These are phyloP conservation scores for Ulvella scutata DNA, from an alignment of 139 green algal species.

Conservation along the genomic window DNA sequence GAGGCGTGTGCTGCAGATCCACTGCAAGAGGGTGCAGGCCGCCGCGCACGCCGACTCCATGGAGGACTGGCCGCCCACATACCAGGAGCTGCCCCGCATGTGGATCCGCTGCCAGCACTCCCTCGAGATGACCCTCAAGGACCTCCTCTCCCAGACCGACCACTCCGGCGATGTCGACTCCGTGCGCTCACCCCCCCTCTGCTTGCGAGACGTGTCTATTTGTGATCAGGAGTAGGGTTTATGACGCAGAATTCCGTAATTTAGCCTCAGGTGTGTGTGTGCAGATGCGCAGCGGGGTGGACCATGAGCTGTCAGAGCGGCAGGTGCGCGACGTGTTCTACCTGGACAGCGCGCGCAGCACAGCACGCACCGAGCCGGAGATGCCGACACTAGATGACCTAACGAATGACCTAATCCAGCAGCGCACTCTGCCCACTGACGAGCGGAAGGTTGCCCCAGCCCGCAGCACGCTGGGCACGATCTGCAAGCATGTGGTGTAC, in stretches of 20 bases:
- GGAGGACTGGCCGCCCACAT: too few species aligned
- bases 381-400: not conserved
- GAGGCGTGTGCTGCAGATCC: not conserved
- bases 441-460: not conserved
- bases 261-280: too few species aligned
- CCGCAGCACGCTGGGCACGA: not conserved
- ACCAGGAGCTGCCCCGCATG: not conserved
- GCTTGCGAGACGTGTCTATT: too few species aligned
- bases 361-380: not conserved
- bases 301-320: too few species aligned
- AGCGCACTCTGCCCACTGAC: not conserved
- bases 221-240: too few species aligned
- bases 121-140: not conserved
- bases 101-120: too few species aligned
- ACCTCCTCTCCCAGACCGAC: not conserved
- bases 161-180: not conserved
- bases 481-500: not conserved
- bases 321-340: too few species aligned
- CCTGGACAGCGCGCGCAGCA: not conserved
- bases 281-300: too few species aligned
- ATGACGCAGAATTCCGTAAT: too few species aligned
- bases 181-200: too few species aligned
- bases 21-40: not conserved
- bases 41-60: too few species aligned
- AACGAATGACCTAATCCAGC: constrained; percentile 1